These are phyloP conservation scores for Kodamaea kakaduensis DNA, from an alignment of 805 yeast genomes.

Conservation along the genomic window DNA sequence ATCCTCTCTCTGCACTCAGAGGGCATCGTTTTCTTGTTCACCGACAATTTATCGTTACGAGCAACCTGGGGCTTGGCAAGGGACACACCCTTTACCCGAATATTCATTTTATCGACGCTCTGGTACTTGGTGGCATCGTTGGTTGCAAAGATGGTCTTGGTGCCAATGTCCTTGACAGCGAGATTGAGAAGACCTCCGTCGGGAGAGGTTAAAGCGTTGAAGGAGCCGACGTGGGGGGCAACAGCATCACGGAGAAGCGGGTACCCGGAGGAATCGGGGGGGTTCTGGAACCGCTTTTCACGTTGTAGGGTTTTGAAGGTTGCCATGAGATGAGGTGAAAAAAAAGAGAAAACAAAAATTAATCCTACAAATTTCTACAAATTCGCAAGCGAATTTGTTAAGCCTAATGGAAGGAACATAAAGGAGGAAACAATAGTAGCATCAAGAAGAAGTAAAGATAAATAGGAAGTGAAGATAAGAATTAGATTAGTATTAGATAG, in stretches of 20 bases:
- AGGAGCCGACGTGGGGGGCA: constrained; percentile 92
- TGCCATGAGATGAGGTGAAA: constrained; percentile 25
- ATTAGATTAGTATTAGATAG: too few relatives aligned
- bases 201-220: constrained; percentile 87
- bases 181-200: constrained; percentile 80
- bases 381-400: too few relatives aligned
- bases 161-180: constrained; percentile 86
- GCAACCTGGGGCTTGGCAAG: constrained; percentile 80
- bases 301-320: constrained; percentile 84
- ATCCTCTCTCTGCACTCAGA: constrained; percentile 83
- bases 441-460: too few relatives aligned
- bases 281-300: constrained; percentile 78
- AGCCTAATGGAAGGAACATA: too few relatives aligned
- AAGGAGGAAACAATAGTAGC: too few relatives aligned
- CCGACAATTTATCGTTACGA: constrained; percentile 63
- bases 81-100: constrained; percentile 87
- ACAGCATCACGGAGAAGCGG: constrained; percentile 88
- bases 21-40: constrained; percentile 78
- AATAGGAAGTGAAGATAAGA: too few relatives aligned
- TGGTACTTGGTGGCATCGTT: constrained; percentile 49
- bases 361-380: too few relatives aligned
- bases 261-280: constrained; percentile 81
- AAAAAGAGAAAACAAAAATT: too few relatives aligned
- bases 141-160: constrained; percentile 80
- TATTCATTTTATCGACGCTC: constrained; percentile 77